These are phyloP conservation scores for Pythium brachiatum DNA, from an alignment of 352 stramenopile species.

Conservation along the genomic window DNA sequence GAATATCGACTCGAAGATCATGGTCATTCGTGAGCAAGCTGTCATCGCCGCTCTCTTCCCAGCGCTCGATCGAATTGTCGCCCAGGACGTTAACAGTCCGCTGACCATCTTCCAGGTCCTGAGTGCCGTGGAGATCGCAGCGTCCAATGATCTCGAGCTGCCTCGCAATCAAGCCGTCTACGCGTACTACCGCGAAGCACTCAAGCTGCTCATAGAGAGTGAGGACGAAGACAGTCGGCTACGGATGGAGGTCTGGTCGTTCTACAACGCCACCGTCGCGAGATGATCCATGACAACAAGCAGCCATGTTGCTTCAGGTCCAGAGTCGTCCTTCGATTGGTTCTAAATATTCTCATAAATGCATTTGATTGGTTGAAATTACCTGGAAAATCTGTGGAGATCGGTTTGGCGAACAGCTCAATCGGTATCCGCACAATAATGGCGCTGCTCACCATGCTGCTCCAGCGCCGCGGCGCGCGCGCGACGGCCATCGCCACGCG, in stretches of 20 bases:
- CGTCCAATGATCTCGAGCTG: slow-evolving; percentile 9
- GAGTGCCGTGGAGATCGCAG: slow-evolving; percentile 27
- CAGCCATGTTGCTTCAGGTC: not conserved
- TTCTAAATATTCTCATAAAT: not conserved
- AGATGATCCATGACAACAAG: not conserved
- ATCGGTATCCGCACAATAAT: slow-evolving; percentile 15
- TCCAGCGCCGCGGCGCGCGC: slow-evolving; percentile 9
- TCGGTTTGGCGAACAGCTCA: not conserved
- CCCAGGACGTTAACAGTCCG: slow-evolving; percentile 49
- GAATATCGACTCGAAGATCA: slow-evolving; percentile 43
- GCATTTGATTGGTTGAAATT: slow-evolving; percentile 22
- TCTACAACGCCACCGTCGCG: slow-evolving; percentile 27
- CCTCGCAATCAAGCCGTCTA: slow-evolving; percentile 36
- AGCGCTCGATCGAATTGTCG: slow-evolving; percentile 45
- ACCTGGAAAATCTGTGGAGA: slow-evolving; percentile 18
- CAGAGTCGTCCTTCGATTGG: not conserved
- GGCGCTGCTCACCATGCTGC: slow-evolving; percentile 14
- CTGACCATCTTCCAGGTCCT: slow-evolving; percentile 43
- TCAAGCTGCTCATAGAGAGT: slow-evolving; percentile 33
- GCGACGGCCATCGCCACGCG: not conserved
- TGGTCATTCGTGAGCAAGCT: slow-evolving; percentile 36
- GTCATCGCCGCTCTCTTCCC: slow-evolving; percentile 44
- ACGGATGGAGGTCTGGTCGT: slow-evolving; percentile 26
- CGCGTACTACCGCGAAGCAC: slow-evolving; percentile 29
- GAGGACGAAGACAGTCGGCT: slow-evolving; percentile 39